A percentile compares a stretch with the other conserved stretches of the same genome.
Conservation (phyloP, 2,329 filamentous ascomycete genomes). For the Didymellaceae sp. region DNA sequence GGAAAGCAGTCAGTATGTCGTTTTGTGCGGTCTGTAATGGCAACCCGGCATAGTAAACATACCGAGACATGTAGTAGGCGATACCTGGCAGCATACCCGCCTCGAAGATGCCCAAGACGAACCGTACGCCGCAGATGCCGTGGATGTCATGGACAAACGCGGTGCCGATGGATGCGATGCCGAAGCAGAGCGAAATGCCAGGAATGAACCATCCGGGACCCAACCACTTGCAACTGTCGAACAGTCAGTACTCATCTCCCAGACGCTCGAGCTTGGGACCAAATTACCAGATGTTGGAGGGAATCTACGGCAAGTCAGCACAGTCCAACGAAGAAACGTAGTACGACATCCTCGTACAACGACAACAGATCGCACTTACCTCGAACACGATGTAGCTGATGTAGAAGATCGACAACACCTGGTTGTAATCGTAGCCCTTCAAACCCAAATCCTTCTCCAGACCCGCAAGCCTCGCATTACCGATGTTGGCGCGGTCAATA, state of each 20-base stretch:
- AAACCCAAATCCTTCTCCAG: constrained; percentile 68
- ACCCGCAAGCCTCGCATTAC: constrained; percentile 72
- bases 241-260: no score
- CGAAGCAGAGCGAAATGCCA: constrained; percentile 66
- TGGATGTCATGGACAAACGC: constrained; percentile 67
- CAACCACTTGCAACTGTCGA: constrained; percentile 74
- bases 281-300: constrained; percentile 69
- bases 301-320: constrained; percentile 65
- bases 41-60: neutral
- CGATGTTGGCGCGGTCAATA: constrained; percentile 77
- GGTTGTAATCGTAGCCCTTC: constrained; percentile 71
- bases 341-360: constrained; percentile 58
- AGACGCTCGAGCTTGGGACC: no score
- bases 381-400: constrained; percentile 68
- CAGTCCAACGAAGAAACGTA: neutral
- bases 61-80: constrained; percentile 70
- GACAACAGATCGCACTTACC: constrained; percentile 60
- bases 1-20: constrained; percentile 43
- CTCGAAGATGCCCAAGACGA: constrained; percentile 71
- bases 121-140: constrained; percentile 66
- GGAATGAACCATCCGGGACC: constrained; percentile 77
- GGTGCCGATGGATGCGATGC: constrained; percentile 67
- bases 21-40: neutral
- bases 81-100: constrained; percentile 73
- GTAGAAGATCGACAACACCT: constrained; percentile 72